Percentiles rank a stretch among this genome's conserved stretches.
Conservation (phyloP, 768 basidiomycete genomes). For the Leccinellum rugosiceps region DNA sequence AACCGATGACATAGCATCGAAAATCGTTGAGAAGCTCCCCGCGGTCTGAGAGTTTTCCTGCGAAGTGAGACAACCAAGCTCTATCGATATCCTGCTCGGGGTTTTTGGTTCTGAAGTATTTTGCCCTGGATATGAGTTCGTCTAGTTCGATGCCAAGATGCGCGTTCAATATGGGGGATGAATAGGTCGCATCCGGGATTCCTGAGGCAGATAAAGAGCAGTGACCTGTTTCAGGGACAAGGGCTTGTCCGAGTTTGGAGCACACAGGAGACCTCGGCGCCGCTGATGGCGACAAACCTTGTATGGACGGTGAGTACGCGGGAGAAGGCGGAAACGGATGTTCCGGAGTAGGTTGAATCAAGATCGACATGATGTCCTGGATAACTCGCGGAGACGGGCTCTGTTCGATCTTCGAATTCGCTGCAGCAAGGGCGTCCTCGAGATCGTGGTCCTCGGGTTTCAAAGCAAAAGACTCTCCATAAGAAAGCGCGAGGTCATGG, state of each 20-base stretch:
- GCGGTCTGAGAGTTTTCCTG: conserved; percentile 56
- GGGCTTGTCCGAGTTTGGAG: background rate
- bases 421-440: background rate
- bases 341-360: conserved; percentile 18
- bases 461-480: background rate
- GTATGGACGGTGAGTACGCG: background rate
- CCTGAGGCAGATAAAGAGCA: background rate
- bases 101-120: conserved; percentile 50
- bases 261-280: background rate
- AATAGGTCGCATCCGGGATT: conserved; percentile 1
- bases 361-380: conserved; percentile 31
- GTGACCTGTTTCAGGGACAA: background rate
- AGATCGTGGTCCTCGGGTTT: background rate
- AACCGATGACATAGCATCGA: conserved; percentile 66
- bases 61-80: conserved; percentile 63
- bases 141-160: conserved; percentile 56
- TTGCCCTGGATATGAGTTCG: conserved; percentile 54
- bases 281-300: background rate
- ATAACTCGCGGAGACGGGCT: conserved; percentile 29
- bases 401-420: conserved; percentile 3
- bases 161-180: conserved; percentile 59
- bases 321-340: conserved; percentile 6
- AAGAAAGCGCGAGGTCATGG: background rate
- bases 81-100: conserved; percentile 60
- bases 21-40: conserved; percentile 60